Percentiles rank a stretch among this genome's conserved stretches.
Evolutionary conservation across 192 early-diverging fungal species (phyloP).

Genomic region (Mortierella hygrophila): DNA sequence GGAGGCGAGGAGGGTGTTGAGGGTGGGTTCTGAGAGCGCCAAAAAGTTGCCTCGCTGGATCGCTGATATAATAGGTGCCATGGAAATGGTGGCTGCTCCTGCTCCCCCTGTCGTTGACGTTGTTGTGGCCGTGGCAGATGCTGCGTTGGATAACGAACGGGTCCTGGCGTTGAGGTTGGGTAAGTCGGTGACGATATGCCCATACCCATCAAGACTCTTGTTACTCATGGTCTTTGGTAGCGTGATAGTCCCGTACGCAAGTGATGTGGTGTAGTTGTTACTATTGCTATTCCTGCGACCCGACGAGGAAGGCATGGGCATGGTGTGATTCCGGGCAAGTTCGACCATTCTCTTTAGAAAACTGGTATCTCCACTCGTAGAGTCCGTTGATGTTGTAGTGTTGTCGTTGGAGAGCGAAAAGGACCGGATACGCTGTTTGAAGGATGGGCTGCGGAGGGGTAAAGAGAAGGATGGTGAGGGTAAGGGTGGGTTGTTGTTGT

Average conservation of each 20-base stretch:
- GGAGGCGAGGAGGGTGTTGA: slow-evolving; percentile 23
- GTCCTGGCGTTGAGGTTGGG: not conserved
- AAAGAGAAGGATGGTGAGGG: not conserved
- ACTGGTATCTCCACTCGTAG: not conserved
- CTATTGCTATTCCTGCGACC: not conserved
- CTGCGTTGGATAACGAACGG: not conserved
- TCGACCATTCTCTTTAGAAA: slow-evolving; percentile 10
- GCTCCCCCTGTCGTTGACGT: not conserved
- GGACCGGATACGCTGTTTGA: not conserved
- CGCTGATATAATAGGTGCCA: slow-evolving; percentile 14
- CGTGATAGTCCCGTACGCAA: slow-evolving; percentile 17
- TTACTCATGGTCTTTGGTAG: slow-evolving; percentile 3
- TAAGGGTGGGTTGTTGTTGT: too few species aligned
- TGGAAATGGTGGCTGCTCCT: not conserved
- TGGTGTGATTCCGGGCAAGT: slow-evolving; percentile 20
- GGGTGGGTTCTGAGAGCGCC: slow-evolving; percentile 21
- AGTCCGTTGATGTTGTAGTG: not conserved
- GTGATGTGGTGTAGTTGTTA: slow-evolving; percentile 9
- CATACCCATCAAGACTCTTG: slow-evolving; percentile 1
- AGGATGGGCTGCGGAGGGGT: not conserved
- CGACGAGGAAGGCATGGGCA: slow-evolving; percentile 7
- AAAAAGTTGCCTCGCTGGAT: slow-evolving; percentile 42
- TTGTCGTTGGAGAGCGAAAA: slow-evolving; percentile 2
- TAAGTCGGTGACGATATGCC: not conserved
- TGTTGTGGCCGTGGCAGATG: not conserved